A percentile compares a stretch with the other conserved stretches of the same genome.
phyloP scores from a whole-genome alignment of 352 stramenopile genomes.

The Globisporangium solare region DNA sequence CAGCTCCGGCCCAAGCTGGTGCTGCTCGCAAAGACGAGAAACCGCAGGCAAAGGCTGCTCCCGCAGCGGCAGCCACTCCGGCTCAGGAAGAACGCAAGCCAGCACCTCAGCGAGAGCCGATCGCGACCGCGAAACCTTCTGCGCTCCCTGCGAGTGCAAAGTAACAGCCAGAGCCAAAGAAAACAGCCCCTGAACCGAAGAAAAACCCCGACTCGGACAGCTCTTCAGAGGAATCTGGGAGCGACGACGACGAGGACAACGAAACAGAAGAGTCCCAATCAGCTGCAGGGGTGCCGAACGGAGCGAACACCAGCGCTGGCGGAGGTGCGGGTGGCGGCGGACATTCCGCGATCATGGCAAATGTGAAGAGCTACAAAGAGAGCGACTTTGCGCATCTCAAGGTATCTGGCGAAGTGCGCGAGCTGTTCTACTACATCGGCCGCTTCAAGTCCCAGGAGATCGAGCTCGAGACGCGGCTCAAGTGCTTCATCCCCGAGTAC shows the following conservation, averaged over 20 bases:
- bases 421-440: slow-evolving; percentile 93
- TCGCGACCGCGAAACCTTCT: background rate
- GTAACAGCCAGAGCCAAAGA: slow-evolving; percentile 21
- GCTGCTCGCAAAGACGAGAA: slow-evolving; percentile 9
- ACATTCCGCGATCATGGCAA: slow-evolving; percentile 61
- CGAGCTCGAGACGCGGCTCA: slow-evolving; percentile 93
- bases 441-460: slow-evolving; percentile 95
- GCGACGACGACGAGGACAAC: slow-evolving; percentile 61
- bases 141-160: background rate
- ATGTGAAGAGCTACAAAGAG: slow-evolving; percentile 81
- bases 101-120: slow-evolving; percentile 8
- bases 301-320: background rate
- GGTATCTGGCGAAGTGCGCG: slow-evolving; percentile 85
- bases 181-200: slow-evolving; percentile 41
- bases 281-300: background rate
- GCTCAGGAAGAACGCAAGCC: slow-evolving; percentile 15
- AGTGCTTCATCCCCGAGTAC: slow-evolving; percentile 96
- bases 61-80: slow-evolving; percentile 1
- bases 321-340: slow-evolving; percentile 17
- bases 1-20: slow-evolving; percentile 4
- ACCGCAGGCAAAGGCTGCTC: slow-evolving; percentile 5
- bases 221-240: slow-evolving; percentile 62
- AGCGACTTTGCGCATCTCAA: slow-evolving; percentile 86
- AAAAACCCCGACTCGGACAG: slow-evolving; percentile 56
- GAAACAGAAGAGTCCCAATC: slow-evolving; percentile 36